Percentiles rank a stretch among this genome's conserved stretches.
These are phyloP conservation scores for Lasiodiplodia gonubiensis DNA, from an alignment of 2,329 filamentous ascomycete species.

Conservation along the genomic window DNA sequence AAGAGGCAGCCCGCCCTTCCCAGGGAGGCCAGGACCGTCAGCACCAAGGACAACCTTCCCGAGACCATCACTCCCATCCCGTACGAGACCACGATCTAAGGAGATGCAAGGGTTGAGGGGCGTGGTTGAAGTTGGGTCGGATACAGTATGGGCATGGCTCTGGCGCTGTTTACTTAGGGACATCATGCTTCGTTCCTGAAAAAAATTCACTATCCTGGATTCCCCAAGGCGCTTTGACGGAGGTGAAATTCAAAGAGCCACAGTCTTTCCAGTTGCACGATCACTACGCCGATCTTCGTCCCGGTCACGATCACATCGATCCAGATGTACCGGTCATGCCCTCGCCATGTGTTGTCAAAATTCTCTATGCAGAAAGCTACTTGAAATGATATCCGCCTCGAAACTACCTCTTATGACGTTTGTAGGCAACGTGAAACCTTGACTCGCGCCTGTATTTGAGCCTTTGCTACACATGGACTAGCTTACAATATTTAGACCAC, in stretches of 20 bases:
- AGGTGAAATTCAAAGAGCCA: not conserved
- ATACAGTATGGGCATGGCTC: constrained; percentile 26
- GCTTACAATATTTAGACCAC: constrained; percentile 5
- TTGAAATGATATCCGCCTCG: not conserved
- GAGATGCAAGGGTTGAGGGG: constrained; percentile 34
- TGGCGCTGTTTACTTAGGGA: constrained; percentile 30
- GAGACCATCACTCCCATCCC: constrained; percentile 90
- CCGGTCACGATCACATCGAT: not conserved
- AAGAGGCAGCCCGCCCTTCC: constrained; percentile 88
- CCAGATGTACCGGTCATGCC: not conserved
- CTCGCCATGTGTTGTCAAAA: not conserved
- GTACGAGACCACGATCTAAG: constrained; percentile 99
- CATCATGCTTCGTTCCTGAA: constrained; percentile 29
- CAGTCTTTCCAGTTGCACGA: not conserved
- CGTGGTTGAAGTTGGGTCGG: constrained; percentile 24
- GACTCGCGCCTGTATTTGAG: constrained; percentile 7
- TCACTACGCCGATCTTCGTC: not conserved
- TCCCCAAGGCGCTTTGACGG: constrained; percentile 10
- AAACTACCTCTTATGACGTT: not conserved
- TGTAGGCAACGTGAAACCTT: not conserved
- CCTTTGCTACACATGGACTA: constrained; percentile 5
- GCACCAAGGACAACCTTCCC: constrained; percentile 79
- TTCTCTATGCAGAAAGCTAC: not conserved
- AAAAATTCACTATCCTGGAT: constrained; percentile 26
- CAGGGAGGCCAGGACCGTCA: constrained; percentile 80